Evolutionary conservation across 768 basidiomycete genomes (phyloP).

Genomic region (Boletus pseudo-olivaceus): DNA sequence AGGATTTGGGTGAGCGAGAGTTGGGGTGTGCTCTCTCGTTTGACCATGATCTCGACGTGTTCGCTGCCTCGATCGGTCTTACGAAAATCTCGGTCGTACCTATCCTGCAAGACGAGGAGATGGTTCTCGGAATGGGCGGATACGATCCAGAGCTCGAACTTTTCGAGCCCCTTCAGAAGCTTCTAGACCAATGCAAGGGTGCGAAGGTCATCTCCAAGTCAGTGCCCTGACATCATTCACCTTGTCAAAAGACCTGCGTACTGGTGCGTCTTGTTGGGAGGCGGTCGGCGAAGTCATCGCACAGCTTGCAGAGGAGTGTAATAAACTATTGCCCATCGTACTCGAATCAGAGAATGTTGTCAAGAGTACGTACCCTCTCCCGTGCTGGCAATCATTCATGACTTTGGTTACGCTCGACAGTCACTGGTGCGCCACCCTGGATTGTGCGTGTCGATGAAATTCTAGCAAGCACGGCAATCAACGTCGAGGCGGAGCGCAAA

Average conservation of each 20-base stretch:
- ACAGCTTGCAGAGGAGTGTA: conserved; percentile 68
- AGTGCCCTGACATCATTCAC: conserved; percentile 20
- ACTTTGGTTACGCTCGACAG: conserved; percentile 34
- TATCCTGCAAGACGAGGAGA: conserved; percentile 75
- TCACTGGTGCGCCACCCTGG: conserved; percentile 82
- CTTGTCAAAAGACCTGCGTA: conserved; percentile 54
- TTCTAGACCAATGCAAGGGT: conserved; percentile 78
- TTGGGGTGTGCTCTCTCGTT: conserved; percentile 77
- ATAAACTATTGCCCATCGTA: conserved; percentile 63
- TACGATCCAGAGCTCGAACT: conserved; percentile 70
- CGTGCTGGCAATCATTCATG: neutral
- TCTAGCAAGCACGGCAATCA: conserved; percentile 77
- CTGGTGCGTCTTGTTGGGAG: conserved; percentile 72
- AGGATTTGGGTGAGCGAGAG: conserved; percentile 88
- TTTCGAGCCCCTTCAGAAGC: conserved; percentile 75
- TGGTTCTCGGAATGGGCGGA: conserved; percentile 67
- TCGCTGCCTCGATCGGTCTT: conserved; percentile 86
- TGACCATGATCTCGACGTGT: conserved; percentile 91
- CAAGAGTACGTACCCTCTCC: conserved; percentile 54
- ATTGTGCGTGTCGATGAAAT: conserved; percentile 76
- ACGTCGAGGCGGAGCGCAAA: conserved; percentile 89
- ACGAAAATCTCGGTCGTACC: conserved; percentile 81
- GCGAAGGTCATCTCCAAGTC: conserved; percentile 80
- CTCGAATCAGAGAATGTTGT: conserved; percentile 74
- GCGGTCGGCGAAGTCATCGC: conserved; percentile 66